Evolutionary conservation across 2,329 filamentous ascomycete species (phyloP), one percentile per base, ranked within the genome.

Genomic region (Penicillium sp.): DNA sequence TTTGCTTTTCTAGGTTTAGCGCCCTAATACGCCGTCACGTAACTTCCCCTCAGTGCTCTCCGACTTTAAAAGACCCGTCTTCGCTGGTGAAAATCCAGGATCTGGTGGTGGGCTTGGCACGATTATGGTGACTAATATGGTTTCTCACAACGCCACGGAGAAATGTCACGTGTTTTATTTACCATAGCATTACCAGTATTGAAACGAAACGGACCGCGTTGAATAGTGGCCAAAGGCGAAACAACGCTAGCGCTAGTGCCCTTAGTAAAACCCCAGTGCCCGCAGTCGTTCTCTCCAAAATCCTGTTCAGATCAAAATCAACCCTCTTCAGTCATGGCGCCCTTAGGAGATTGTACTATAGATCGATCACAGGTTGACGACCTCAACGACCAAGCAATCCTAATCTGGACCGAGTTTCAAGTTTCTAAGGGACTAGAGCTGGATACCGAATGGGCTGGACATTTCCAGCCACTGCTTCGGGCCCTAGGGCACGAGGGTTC

Each of bases 321-420:
- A 44, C 9, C 8, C 34, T 32, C 45, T 32, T 46, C 32, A 35
- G 18, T 27, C 31, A 46, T 46, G 45, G 41, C 13, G 25, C 16
- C 15, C 25, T 25, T 16, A 12, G 45, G 45, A 46, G 31, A 45
- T 45, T 0, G 1, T 45, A 32, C 41, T 45, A 32, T 32, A 45
- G 41, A 45, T 16, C 31, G 45, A 37, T 46, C 45, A 46, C 32
- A 25, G 31, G 44, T 35, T 27, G 31, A 46, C 31, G 48, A 50
- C 48, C 25, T 10, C 32, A 37, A 46, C 13, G 27, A 50, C 48
- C 37, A 27, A 50, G 40, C 23, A 42, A 41, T 55, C 16, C n/a
- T 55, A 21, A 34, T 50, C 40, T 55, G 40, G 52, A 50, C 46
- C 46, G 38, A 55, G 52, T 40, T 50, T 21, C 41, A 55, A 40